These are phyloP conservation scores for Cyanidiococcus yangmingshanensis DNA, from an alignment of 23 red algal genomes.

Conservation along the genomic window DNA sequence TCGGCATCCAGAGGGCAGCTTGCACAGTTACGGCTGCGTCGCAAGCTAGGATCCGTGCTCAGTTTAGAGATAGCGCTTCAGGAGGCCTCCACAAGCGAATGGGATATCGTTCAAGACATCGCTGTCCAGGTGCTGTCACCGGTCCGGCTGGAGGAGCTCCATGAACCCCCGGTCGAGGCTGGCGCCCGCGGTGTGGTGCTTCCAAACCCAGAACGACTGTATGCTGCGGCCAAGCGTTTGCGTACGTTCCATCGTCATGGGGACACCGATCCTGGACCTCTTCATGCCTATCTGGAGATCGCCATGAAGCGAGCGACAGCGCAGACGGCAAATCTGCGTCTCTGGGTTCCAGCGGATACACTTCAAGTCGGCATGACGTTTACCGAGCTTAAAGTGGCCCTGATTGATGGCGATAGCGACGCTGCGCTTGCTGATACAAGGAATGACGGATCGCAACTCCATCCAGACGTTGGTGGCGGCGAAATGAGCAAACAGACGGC, in stretches of 20 bases:
- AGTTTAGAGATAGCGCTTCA: constrained; percentile 62
- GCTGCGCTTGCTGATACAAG: not conserved
- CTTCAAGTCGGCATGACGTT: not conserved
- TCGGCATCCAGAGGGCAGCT: constrained; percentile 57
- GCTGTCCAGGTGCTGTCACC: constrained; percentile 53
- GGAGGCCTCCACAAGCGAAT: not conserved
- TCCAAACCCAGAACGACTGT: constrained; percentile 37
- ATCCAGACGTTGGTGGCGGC: too few species aligned
- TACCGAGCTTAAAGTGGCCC: not conserved
- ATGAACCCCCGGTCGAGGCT: constrained; percentile 31
- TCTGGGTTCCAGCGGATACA: constrained; percentile 1
- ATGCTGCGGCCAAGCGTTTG: constrained; percentile 59
- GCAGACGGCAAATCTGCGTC: constrained; percentile 20
- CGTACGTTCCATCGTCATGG: not conserved
- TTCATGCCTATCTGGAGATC: constrained; percentile 30
- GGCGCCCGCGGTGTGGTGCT: constrained; percentile 43
- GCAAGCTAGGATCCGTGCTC: constrained; percentile 69
- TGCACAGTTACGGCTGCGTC: constrained; percentile 50
- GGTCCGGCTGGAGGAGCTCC: constrained; percentile 42
- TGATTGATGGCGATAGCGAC: constrained; percentile 13
- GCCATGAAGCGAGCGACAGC: constrained; percentile 23
- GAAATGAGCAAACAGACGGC: too few species aligned
- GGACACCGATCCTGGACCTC: constrained; percentile 13
- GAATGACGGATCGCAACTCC: too few species aligned
- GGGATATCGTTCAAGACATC: constrained; percentile 63